Evolutionary conservation across 768 basidiomycete genomes (phyloP), one percentile per base, ranked within the genome.

Genomic region (Xerocomellus amylosporus): DNA sequence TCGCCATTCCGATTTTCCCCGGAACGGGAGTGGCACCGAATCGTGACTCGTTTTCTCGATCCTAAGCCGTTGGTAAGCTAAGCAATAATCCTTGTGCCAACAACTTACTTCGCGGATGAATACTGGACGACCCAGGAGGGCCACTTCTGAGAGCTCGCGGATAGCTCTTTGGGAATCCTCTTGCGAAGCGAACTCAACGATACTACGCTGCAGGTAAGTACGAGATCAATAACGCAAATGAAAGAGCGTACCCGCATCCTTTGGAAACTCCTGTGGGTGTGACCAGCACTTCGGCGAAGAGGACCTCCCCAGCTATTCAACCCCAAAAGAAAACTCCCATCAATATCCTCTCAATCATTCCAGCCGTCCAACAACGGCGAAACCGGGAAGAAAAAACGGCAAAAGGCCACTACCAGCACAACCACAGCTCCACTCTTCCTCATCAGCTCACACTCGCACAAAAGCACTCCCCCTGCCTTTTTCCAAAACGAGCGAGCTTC

Each of bases 271-370:
- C 96, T 20, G 90, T 95, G 15, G 96, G 96, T 7, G 97, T 97
- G 64, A 94, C 79, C 68, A 99, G 85, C 64, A 99, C 93, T 86
- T 99, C 96, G 83, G 96, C 91, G 85, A 99, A 99, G 74, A 96
- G 87, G 71, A 98, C 95, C 81, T 95, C 94, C 82, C 96, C 96
- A 86, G 93, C 96, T 96, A 87, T 84, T 82, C 81, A 85, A 78
- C 86, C 85, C 84, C 79, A 86, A 82, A 85, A 79, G 83, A 89
- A 87, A 90, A 82, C 86, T 86, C 87, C 88, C 86, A 89, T 90
- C 86, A 91, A 91, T 89, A 87, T 88, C 87, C 87, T 87, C 86
- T 82, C 83, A 77, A 54, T 66, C 52, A 79, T 82, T 88, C 69
- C 73, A 70, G 57, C 73, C 83, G 68, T 70, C 77, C 77, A 72